Evolutionary conservation across 2,329 filamentous ascomycete species (phyloP).

Genomic region (Alternaria arbusti): DNA sequence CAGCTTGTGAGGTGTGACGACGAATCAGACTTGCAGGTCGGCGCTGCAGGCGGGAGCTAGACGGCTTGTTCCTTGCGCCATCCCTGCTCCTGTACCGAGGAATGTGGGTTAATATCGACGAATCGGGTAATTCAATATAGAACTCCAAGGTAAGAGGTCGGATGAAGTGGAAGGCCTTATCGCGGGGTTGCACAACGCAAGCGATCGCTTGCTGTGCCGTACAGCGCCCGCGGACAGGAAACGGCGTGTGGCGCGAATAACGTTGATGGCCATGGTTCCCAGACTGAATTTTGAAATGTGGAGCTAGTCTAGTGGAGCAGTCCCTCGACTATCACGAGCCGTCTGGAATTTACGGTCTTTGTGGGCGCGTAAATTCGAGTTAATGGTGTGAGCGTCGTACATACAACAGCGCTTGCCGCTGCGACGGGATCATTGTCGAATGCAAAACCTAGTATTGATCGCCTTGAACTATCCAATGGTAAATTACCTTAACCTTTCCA

Average conservation of each 20-base stretch:
- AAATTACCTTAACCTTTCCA: not conserved
- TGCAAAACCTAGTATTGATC: conserved; percentile 1
- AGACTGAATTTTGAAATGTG: not conserved
- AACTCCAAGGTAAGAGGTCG: conserved; percentile 3
- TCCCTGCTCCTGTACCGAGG: conserved; percentile 9
- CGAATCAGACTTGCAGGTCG: conserved; percentile 29
- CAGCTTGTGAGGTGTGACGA: conserved; percentile 25
- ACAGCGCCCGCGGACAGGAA: not conserved
- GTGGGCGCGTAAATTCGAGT: conserved; percentile 34
- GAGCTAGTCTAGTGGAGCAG: not conserved
- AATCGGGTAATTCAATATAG: conserved; percentile 23
- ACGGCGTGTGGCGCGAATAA: not conserved
- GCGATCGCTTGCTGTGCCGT: conserved; percentile 1
- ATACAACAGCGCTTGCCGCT: conserved; percentile 25
- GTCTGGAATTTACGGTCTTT: conserved; percentile 25
- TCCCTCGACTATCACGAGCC: conserved; percentile 10
- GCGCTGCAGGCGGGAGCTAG: conserved; percentile 20
- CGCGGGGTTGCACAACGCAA: conserved; percentile 12
- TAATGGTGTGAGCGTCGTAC: conserved; percentile 30
- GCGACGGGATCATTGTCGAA: conserved; percentile 1
- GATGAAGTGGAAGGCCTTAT: not conserved
- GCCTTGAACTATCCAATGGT: conserved; percentile 1
- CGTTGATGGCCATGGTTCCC: not conserved
- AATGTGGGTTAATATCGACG: conserved; percentile 23
- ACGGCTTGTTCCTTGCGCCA: conserved; percentile 21